phyloP scores from a whole-genome alignment of 208 protist species.

The Trypanosoma cruzi region DNA sequence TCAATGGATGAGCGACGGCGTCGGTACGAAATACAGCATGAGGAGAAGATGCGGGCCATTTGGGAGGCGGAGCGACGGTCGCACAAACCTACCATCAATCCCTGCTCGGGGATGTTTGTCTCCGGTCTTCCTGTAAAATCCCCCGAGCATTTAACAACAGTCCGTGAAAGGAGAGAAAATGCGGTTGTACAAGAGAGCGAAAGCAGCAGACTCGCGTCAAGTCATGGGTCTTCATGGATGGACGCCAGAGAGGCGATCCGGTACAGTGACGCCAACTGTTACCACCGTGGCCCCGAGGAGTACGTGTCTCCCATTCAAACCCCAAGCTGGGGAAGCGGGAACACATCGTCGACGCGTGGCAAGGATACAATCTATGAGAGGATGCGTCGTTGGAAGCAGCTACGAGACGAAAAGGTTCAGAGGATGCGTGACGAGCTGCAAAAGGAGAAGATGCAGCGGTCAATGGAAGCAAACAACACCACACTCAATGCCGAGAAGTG shows the following conservation, averaged over 20 bases:
- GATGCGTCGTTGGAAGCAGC: slow-evolving; percentile 21
- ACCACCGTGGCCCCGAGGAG: not conserved
- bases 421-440: slow-evolving; percentile 14
- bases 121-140: slow-evolving; percentile 26
- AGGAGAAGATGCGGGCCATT: slow-evolving; percentile 31
- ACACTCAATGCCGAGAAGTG: not conserved
- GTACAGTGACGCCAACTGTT: not conserved
- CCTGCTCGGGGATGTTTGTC: slow-evolving; percentile 37
- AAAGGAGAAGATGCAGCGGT: not conserved
- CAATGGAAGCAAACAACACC: not conserved
- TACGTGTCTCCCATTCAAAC: slow-evolving; percentile 1
- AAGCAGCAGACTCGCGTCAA: not conserved
- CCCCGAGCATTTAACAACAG: slow-evolving; percentile 25
- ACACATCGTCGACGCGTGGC: not conserved
- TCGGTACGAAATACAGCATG: slow-evolving; percentile 10
- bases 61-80: slow-evolving; percentile 25
- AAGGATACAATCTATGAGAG: slow-evolving; percentile 14
- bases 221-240: not conserved
- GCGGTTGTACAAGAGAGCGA: not conserved
- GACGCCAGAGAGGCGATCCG: not conserved
- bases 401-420: slow-evolving; percentile 25
- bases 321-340: not conserved
- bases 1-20: slow-evolving; percentile 4
- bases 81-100: slow-evolving; percentile 38
- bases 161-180: not conserved